Percentiles rank a stretch among this genome's conserved stretches.
Conservation (phyloP, 164 flowering plant species). For the Magnolia kwangsiensis region DNA sequence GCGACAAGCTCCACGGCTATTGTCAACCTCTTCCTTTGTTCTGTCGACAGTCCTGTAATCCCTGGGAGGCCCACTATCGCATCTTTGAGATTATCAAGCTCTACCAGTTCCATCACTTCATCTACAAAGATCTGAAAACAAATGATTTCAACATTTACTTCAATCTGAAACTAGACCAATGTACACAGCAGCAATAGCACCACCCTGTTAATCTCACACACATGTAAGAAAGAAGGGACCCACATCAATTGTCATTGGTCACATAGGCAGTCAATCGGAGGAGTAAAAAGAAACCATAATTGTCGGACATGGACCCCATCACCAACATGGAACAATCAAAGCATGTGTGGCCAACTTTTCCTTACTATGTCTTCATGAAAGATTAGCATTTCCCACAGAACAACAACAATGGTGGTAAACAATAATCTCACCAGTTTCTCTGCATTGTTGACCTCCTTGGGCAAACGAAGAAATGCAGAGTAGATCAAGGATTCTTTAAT, state of each 20-base stretch:
- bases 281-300: not conserved
- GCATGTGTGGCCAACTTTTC: too few species aligned
- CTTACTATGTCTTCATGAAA: too few species aligned
- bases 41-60: slow-evolving; percentile 86
- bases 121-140: slow-evolving; percentile 69
- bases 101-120: slow-evolving; percentile 92
- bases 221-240: not conserved
- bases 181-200: too few species aligned
- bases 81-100: slow-evolving; percentile 77
- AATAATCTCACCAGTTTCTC: slow-evolving; percentile 64
- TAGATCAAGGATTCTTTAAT: slow-evolving; percentile 75
- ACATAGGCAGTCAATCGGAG: not conserved
- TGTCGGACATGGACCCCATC: not conserved
- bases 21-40: slow-evolving; percentile 92
- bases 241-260: not conserved
- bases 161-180: not conserved
- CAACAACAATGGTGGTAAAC: not conserved
- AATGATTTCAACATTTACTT: not conserved
- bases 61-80: slow-evolving; percentile 96
- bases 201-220: not conserved
- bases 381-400: not conserved
- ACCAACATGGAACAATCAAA: not conserved
- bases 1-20: slow-evolving; percentile 99
- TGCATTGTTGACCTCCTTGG: slow-evolving; percentile 64
- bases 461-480: slow-evolving; percentile 92